Evolutionary conservation across 441 rosid genomes (phyloP).

Genomic region (Mallotus repandus): DNA sequence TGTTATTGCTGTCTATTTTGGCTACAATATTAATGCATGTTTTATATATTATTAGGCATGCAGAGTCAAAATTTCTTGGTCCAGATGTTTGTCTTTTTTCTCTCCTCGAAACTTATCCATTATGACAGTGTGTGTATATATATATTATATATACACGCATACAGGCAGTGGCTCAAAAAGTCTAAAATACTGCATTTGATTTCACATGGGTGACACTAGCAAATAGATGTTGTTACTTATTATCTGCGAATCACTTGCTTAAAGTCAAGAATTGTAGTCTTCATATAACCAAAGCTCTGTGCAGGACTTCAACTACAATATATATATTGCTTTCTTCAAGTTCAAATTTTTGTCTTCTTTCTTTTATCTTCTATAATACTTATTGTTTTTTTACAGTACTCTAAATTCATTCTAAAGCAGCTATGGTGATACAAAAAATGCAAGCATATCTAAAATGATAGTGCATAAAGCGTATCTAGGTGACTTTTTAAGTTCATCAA

Average conservation of each 20-base stretch:
- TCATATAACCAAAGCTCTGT: too few species aligned
- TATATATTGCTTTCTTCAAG: neutral
- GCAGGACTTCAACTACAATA: too few species aligned
- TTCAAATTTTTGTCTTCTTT: neutral
- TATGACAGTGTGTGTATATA: neutral
- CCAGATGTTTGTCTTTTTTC: neutral
- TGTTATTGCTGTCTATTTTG: too few species aligned
- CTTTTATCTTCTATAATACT: neutral
- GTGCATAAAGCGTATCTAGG: too few species aligned
- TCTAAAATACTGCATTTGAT: neutral
- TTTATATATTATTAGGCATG: neutral
- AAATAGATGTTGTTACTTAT: neutral
- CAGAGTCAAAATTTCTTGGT: constrained; percentile 21
- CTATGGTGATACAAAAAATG: too few species aligned
- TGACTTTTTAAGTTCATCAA: too few species aligned
- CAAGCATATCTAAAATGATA: too few species aligned
- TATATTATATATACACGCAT: neutral
- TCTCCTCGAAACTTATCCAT: constrained; percentile 7
- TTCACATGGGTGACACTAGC: neutral
- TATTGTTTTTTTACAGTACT: too few species aligned
- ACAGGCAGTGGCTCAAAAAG: neutral
- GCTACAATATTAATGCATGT: neutral
- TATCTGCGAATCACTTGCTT: neutral
- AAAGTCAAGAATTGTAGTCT: neutral
- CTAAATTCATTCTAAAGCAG: too few species aligned